Conservation (phyloP, 805 yeast genomes). For the Wickerhamiella hasegawae region DNA sequence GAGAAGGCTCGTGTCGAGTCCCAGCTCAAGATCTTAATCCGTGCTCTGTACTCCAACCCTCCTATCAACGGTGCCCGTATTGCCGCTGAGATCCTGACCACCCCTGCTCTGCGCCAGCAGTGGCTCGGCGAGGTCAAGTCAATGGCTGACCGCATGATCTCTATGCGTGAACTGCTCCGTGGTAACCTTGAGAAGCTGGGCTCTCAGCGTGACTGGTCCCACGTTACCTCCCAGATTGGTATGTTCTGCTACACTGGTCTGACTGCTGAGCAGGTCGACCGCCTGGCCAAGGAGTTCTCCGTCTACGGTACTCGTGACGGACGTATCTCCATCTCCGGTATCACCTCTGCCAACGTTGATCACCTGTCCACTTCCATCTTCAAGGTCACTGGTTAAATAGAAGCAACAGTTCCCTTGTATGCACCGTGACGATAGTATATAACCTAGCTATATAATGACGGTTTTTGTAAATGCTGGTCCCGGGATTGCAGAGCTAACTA, state of each 20-base stretch:
- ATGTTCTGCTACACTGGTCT: conserved; percentile 95
- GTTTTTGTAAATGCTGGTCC: too few species aligned
- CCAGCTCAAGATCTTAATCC: conserved; percentile 57
- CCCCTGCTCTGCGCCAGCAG: conserved; percentile 49
- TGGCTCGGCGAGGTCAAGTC: conserved; percentile 76
- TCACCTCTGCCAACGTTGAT: conserved; percentile 65
- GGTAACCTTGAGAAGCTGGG: conserved; percentile 39
- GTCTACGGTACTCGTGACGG: conserved; percentile 85
- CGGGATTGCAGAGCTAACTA: too few species aligned
- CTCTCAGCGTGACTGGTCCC: conserved; percentile 90
- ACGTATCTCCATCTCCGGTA: conserved; percentile 80
- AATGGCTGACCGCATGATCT: conserved; percentile 70
- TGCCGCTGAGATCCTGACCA: conserved; percentile 57
- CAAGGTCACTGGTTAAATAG: too few species aligned
- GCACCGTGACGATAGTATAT: too few species aligned
- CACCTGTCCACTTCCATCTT: conserved; percentile 26
- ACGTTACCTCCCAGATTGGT: conserved; percentile 79
- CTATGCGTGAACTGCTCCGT: conserved; percentile 61
- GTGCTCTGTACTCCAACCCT: conserved; percentile 83
- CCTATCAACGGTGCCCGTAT: conserved; percentile 93
- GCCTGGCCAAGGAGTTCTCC: conserved; percentile 55
- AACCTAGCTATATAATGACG: too few species aligned
- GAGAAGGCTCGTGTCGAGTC: conserved; percentile 47
- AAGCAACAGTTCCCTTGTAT: too few species aligned
- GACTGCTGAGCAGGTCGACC: conserved; percentile 53